phyloP scores from a whole-genome alignment of 108 stramenopile species.

The Nannochloropsis granulata region DNA sequence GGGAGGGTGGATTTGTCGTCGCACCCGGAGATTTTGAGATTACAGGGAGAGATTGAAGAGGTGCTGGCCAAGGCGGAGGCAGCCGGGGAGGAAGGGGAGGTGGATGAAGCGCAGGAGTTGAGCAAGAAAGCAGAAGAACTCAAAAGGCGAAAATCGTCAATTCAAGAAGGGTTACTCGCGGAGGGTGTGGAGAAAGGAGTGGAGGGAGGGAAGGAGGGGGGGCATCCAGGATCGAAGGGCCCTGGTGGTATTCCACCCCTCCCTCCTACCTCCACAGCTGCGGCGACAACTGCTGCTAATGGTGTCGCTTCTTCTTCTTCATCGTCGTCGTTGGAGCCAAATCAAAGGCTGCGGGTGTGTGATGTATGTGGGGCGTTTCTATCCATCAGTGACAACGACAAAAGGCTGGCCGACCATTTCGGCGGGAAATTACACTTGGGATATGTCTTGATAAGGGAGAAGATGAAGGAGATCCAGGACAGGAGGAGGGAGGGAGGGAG shows the following conservation, averaged over 20 bases:
- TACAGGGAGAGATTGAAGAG: constrained; percentile 18
- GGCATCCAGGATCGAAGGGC: neutral
- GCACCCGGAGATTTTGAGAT: neutral
- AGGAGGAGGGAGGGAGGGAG: neutral
- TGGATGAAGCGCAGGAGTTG: constrained; percentile 34
- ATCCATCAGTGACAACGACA: constrained; percentile 42
- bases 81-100: constrained; percentile 34
- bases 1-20: neutral
- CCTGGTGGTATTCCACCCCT: neutral
- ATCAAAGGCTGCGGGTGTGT: constrained; percentile 12
- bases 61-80: constrained; percentile 34
- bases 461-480: constrained; percentile 22
- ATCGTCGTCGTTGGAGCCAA: neutral
- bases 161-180: neutral
- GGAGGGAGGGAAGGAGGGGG: neutral
- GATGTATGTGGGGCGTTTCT: constrained; percentile 42
- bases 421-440: constrained; percentile 38
- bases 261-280: neutral
- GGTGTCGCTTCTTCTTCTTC: neutral
- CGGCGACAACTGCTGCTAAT: neutral
- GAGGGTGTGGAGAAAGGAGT: neutral
- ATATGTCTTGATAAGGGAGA: constrained; percentile 26
- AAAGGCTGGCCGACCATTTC: constrained; percentile 38
- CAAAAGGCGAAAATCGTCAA: neutral
- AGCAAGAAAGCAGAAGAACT: constrained; percentile 16